Conservation (phyloP, 179 eudicot species). For the Dionaea muscipula region DNA sequence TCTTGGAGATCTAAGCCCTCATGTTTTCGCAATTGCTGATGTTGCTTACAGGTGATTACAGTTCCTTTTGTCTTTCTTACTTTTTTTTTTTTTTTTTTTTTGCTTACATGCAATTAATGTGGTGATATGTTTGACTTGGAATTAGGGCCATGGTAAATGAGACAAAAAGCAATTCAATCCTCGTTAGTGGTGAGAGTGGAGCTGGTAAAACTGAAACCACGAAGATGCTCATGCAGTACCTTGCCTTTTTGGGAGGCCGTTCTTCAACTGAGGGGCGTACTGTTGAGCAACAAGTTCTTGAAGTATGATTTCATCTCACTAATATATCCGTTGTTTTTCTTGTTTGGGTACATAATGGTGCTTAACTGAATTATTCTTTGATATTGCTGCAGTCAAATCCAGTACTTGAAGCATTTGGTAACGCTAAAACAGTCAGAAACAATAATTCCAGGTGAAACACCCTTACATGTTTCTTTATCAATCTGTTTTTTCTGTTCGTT, state of each 20-base stretch:
- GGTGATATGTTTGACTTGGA: conserved; percentile 12
- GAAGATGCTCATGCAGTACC: conserved; percentile 95
- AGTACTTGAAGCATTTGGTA: conserved; percentile 94
- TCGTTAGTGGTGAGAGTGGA: conserved; percentile 99
- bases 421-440: conserved; percentile 91
- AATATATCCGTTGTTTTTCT: conserved; percentile 3
- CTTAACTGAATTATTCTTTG: conserved; percentile 2
- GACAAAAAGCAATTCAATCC: conserved; percentile 90
- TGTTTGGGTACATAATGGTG: neutral
- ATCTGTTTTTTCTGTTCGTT: conserved; percentile 1
- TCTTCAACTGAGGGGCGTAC: conserved; percentile 94
- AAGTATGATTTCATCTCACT: conserved; percentile 38
- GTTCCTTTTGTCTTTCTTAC: neutral
- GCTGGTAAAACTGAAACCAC: conserved; percentile 99
- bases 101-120: neutral
- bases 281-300: conserved; percentile 99
- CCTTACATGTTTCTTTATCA: conserved; percentile 8
- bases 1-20: conserved; percentile 89
- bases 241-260: conserved; percentile 93
- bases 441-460: conserved; percentile 73
- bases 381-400: conserved; percentile 79
- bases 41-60: conserved; percentile 67
- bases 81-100: neutral
- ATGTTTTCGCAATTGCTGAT: conserved; percentile 98
- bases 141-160: conserved; percentile 88